These are phyloP conservation scores for Cymbidium sinense DNA, from an alignment of 106 monocot species.

Conservation along the genomic window DNA sequence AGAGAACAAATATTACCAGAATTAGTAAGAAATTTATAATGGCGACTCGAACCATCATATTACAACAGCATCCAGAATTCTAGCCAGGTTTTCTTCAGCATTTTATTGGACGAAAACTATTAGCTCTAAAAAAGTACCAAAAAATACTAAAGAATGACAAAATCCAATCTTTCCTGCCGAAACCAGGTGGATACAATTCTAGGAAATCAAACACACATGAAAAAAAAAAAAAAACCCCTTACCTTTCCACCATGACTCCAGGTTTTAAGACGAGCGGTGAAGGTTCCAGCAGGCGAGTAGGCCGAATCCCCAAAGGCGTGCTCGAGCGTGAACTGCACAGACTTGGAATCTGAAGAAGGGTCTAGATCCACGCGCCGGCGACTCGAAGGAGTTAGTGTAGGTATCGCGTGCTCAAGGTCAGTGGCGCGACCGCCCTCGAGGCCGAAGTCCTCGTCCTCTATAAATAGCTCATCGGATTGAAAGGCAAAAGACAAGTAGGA, in stretches of 20 bases:
- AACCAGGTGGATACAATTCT: not conserved
- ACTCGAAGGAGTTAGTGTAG: constrained; percentile 14
- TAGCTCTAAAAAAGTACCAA: not conserved
- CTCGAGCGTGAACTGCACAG: constrained; percentile 79
- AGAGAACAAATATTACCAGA: not conserved
- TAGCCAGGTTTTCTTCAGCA: not conserved
- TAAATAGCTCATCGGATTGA: constrained; percentile 69
- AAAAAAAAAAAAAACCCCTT: not conserved
- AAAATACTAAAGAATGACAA: not conserved
- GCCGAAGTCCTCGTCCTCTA: constrained; percentile 66
- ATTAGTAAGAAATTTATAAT: not conserved
- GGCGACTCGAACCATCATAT: not conserved
- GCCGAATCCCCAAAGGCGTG: constrained; percentile 56
- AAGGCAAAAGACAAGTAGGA: constrained; percentile 27
- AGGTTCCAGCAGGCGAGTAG: constrained; percentile 72
- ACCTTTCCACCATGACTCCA: constrained; percentile 62
- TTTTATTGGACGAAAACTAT: not conserved
- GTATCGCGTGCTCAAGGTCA: not conserved
- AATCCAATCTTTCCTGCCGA: not conserved
- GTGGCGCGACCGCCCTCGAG: constrained; percentile 29
- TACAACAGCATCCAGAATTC: not conserved
- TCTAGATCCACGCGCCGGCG: constrained; percentile 24
- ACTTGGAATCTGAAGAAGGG: constrained; percentile 40
- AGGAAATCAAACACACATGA: not conserved
- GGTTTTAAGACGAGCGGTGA: constrained; percentile 85